These are phyloP conservation scores for Psilocybe cubensis DNA, from an alignment of 768 basidiomycete species.

Conservation along the genomic window DNA sequence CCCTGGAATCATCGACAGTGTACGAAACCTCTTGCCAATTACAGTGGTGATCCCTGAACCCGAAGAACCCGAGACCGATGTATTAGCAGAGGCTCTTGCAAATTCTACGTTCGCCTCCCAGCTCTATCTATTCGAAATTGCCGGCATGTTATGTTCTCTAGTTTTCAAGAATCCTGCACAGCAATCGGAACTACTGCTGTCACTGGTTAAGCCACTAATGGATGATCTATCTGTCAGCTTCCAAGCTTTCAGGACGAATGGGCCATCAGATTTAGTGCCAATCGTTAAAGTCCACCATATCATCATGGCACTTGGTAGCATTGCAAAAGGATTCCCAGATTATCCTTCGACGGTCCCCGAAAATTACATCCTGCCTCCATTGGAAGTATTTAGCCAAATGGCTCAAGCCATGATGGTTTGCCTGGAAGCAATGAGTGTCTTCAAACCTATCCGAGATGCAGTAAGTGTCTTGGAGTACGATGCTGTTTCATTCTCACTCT, in stretches of 20 bases:
- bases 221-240: slow-evolving; percentile 66
- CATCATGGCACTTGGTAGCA: slow-evolving; percentile 92
- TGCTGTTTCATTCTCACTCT: background rate
- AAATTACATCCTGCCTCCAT: slow-evolving; percentile 69
- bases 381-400: slow-evolving; percentile 82
- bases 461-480: slow-evolving; percentile 45
- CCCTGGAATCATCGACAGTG: slow-evolving; percentile 67
- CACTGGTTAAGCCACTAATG: slow-evolving; percentile 82
- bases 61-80: slow-evolving; percentile 72
- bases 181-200: slow-evolving; percentile 70
- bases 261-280: slow-evolving; percentile 69
- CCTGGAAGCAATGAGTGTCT: slow-evolving; percentile 85
- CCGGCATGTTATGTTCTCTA: slow-evolving; percentile 83
- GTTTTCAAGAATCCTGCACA: slow-evolving; percentile 67
- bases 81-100: slow-evolving; percentile 80
- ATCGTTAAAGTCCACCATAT: slow-evolving; percentile 90
- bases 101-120: slow-evolving; percentile 86
- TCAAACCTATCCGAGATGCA: slow-evolving; percentile 89
- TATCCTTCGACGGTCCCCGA: slow-evolving; percentile 72
- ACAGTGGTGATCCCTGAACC: slow-evolving; percentile 75
- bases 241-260: slow-evolving; percentile 55
- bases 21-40: slow-evolving; percentile 80
- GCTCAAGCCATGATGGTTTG: slow-evolving; percentile 88
- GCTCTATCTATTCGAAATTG: slow-evolving; percentile 92
- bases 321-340: slow-evolving; percentile 97